These are phyloP conservation scores for Lecanosticta acicola DNA, from an alignment of 2,329 filamentous ascomycete genomes.

Conservation along the genomic window DNA sequence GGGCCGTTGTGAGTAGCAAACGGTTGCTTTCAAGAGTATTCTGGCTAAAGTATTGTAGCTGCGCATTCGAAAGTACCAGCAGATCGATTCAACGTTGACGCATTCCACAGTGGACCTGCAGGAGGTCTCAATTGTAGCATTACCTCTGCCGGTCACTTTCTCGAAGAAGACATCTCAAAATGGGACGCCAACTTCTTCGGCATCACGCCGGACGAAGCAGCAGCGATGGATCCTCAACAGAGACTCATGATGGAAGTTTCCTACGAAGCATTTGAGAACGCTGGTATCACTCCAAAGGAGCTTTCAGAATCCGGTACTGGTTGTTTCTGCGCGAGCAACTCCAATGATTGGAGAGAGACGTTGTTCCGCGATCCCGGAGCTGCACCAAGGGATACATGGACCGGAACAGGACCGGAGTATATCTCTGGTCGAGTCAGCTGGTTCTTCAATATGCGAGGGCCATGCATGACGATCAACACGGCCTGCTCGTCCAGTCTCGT, in stretches of 20 bases:
- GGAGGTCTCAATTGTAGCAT: too few relatives aligned
- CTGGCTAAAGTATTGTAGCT: too few relatives aligned
- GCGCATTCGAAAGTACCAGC: too few relatives aligned
- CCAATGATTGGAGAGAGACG: conserved; percentile 19
- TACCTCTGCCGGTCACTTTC: too few relatives aligned
- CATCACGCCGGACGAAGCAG: conserved; percentile 13
- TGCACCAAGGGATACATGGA: conserved; percentile 12
- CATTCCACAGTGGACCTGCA: too few relatives aligned
- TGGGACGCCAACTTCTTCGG: conserved; percentile 21
- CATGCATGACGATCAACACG: conserved; percentile 40
- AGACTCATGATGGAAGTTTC: conserved; percentile 14
- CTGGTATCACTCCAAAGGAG: neutral
- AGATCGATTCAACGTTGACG: too few relatives aligned
- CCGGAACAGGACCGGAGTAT: conserved; percentile 10
- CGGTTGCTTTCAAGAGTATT: too few relatives aligned
- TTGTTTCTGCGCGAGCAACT: conserved; percentile 17
- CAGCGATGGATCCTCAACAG: conserved; percentile 22
- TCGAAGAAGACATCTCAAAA: too few relatives aligned
- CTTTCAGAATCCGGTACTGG: conserved; percentile 6
- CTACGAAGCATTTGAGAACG: conserved; percentile 5
- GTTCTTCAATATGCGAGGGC: conserved; percentile 34
- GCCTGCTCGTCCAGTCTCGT: conserved; percentile 43
- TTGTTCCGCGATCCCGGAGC: conserved; percentile 10
- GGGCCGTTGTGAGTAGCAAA: too few relatives aligned
- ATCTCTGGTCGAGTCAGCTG: conserved; percentile 20